These are phyloP conservation scores for Tetrapisispora nanseiensis DNA, from an alignment of 805 yeast genomes.

Conservation along the genomic window DNA sequence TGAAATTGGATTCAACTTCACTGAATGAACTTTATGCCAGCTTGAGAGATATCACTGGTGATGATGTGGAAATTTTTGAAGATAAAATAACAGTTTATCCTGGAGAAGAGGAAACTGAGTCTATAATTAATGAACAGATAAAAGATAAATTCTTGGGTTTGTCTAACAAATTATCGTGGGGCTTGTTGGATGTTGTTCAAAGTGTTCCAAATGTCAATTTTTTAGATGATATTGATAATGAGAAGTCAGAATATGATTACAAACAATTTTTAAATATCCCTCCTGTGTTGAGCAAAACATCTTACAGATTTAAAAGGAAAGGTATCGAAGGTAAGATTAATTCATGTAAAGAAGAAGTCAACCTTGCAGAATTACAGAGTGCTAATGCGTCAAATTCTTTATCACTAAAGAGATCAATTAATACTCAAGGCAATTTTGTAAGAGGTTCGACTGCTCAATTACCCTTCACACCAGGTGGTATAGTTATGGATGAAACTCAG, in stretches of 20 bases:
- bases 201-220: slow-evolving; percentile 35
- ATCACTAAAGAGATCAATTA: slow-evolving; percentile 59
- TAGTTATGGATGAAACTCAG: slow-evolving; percentile 27
- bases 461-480: slow-evolving; percentile 93
- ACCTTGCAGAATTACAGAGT: slow-evolving; percentile 33
- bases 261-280: slow-evolving; percentile 50
- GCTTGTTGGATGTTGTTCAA: slow-evolving; percentile 61
- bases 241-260: slow-evolving; percentile 20
- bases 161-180: slow-evolving; percentile 53
- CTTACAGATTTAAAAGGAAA: slow-evolving; percentile 54
- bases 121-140: slow-evolving; percentile 11
- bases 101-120: neutral
- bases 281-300: slow-evolving; percentile 48
- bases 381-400: slow-evolving; percentile 62
- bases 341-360: slow-evolving; percentile 53
- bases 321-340: slow-evolving; percentile 70
- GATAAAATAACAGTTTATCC: slow-evolving; percentile 34
- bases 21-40: slow-evolving; percentile 15
- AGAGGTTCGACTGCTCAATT: slow-evolving; percentile 63
- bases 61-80: slow-evolving; percentile 33
- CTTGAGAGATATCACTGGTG: slow-evolving; percentile 14
- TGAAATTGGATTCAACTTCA: neutral
- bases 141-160: slow-evolving; percentile 50
- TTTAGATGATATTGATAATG: slow-evolving; percentile 15
- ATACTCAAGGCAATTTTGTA: slow-evolving; percentile 50